phyloP scores from a whole-genome alignment of 164 flowering plant genomes.

The Tinospora cordifolia region DNA sequence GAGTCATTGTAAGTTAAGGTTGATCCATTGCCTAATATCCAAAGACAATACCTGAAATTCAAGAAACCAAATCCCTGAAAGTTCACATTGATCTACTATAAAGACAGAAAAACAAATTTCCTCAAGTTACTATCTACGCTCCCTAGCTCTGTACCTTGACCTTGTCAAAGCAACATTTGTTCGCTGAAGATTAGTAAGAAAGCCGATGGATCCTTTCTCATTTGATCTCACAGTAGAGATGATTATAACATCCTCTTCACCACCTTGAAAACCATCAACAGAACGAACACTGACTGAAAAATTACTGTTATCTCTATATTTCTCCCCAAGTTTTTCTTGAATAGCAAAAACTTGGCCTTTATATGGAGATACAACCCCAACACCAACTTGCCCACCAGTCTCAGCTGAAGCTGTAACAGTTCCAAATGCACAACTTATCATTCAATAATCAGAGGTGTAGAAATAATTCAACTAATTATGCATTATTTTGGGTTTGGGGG shows the following conservation, averaged over 20 bases:
- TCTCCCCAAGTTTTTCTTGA: constrained; percentile 23
- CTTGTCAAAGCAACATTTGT: constrained; percentile 37
- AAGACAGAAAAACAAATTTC: not conserved
- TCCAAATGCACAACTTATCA: too few relatives aligned
- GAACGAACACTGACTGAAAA: constrained; percentile 34
- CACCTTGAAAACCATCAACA: constrained; percentile 55
- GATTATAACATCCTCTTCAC: constrained; percentile 37
- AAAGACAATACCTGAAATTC: constrained; percentile 42
- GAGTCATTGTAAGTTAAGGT: constrained; percentile 16
- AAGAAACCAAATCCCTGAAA: constrained; percentile 30
- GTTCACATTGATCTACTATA: not conserved
- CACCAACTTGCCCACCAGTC: constrained; percentile 17
- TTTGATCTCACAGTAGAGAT: constrained; percentile 31
- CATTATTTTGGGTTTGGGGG: too few relatives aligned
- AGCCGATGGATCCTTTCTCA: constrained; percentile 15
- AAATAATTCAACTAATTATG: too few relatives aligned
- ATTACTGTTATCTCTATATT: constrained; percentile 14
- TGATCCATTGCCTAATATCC: constrained; percentile 25
- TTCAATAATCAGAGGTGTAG: too few relatives aligned
- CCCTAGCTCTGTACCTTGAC: constrained; percentile 16
- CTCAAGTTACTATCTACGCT: not conserved
- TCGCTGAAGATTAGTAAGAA: constrained; percentile 22
- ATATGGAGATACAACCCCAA: constrained; percentile 32
- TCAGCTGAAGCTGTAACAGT: constrained; percentile 18
- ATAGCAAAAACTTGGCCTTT: constrained; percentile 41